Percentiles rank a stretch among this genome's conserved stretches.
phyloP scores from a whole-genome alignment of 805 yeast species.

The Jamesozyma gamospora region DNA sequence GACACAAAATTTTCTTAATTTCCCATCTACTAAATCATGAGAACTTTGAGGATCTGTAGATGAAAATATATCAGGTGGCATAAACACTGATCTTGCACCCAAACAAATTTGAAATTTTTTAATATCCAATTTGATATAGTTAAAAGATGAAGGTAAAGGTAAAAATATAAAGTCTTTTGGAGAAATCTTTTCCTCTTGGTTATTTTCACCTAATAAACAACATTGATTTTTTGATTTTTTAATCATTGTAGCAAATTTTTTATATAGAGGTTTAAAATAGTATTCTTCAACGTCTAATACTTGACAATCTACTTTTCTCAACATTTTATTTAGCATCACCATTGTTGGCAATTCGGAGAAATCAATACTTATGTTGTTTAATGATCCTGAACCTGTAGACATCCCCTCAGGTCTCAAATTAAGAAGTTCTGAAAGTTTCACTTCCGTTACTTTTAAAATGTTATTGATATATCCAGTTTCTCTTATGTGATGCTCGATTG shows the following conservation, averaged over 20 bases:
- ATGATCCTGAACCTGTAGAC: conserved; percentile 12
- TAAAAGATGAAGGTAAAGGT: conserved; percentile 30
- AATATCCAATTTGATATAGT: conserved; percentile 18
- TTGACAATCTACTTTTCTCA: conserved; percentile 20
- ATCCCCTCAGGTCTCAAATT: conserved; percentile 19
- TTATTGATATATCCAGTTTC: conserved; percentile 10
- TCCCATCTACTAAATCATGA: conserved; percentile 34
- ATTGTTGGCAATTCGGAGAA: conserved; percentile 24
- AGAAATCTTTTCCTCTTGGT: conserved; percentile 1
- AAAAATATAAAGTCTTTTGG: conserved; percentile 17
- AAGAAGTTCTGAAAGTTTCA: conserved; percentile 14
- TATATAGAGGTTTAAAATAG: conserved; percentile 23
- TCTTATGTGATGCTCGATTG: conserved; percentile 15
- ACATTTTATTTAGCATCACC: conserved; percentile 19
- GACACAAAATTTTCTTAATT: conserved; percentile 29
- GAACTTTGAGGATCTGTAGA: conserved; percentile 26
- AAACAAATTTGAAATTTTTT: conserved; percentile 20
- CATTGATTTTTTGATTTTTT: conserved; percentile 13
- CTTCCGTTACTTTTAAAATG: conserved; percentile 15
- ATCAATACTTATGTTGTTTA: conserved; percentile 19
- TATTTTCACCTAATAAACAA: conserved; percentile 7
- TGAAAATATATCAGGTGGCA: conserved; percentile 33
- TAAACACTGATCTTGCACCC: conserved; percentile 36
- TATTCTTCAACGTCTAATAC: conserved; percentile 20
- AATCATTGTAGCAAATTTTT: conserved; percentile 20